These are phyloP conservation scores for Penicillium lividum DNA, from an alignment of 495 filamentous ascomycete species.

Conservation along the genomic window DNA sequence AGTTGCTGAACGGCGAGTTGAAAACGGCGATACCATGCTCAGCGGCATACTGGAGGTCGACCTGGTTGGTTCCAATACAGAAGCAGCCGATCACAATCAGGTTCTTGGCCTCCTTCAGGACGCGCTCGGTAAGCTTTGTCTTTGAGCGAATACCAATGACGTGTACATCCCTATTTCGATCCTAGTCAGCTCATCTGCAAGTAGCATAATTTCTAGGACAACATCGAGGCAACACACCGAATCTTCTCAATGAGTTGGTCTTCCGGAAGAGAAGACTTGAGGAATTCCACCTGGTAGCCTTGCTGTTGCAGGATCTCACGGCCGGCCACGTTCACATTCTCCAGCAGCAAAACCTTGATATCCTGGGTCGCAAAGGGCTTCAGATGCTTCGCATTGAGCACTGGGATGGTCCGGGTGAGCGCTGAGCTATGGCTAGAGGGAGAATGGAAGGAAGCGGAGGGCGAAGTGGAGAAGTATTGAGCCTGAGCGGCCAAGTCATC, in stretches of 20 bases:
- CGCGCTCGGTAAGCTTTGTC: slow-evolving; percentile 85
- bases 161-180: slow-evolving; percentile 73
- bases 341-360: slow-evolving; percentile 92
- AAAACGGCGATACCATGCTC: slow-evolving; percentile 94
- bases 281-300: slow-evolving; percentile 93
- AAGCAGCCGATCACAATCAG: slow-evolving; percentile 97
- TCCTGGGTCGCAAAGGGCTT: slow-evolving; percentile 96
- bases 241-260: slow-evolving; percentile 97
- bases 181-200: slow-evolving; percentile 3
- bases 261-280: slow-evolving; percentile 87
- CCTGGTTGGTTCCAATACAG: slow-evolving; percentile 99
- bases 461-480: slow-evolving; percentile 62
- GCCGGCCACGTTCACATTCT: slow-evolving; percentile 94
- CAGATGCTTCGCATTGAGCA: slow-evolving; percentile 66
- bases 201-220: not conserved
- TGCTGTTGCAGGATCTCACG: slow-evolving; percentile 76
- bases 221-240: slow-evolving; percentile 52
- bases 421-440: slow-evolving; percentile 50
- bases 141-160: slow-evolving; percentile 98
- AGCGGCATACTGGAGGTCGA: slow-evolving; percentile 90
- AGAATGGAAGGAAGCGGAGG: slow-evolving; percentile 65
- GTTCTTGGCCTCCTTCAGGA: slow-evolving; percentile 87
- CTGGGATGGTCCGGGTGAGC: slow-evolving; percentile 34
- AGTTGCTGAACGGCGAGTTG: slow-evolving; percentile 99
- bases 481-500: slow-evolving; percentile 39